Evolutionary conservation across 1,284 basidiomycete species (phyloP).

Genomic region (Schizophyllum commune): DNA sequence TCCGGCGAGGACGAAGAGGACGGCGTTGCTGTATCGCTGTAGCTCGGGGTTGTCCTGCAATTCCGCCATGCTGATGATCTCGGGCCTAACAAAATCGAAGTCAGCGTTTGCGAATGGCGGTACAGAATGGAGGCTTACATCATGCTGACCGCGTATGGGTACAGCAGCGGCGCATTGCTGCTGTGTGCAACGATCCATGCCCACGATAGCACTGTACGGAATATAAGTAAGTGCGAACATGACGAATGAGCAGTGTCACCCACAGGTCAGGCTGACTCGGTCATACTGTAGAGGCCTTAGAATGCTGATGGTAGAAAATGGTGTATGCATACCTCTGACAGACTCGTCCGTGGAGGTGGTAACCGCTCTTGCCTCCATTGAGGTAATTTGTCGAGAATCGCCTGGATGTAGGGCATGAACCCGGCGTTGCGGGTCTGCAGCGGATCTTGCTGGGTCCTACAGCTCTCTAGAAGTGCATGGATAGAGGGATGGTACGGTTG

Average conservation of each 20-base stretch:
- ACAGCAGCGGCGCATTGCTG: constrained; percentile 56
- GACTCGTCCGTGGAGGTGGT: constrained; percentile 76
- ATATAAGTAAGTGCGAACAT: constrained; percentile 13
- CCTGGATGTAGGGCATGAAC: constrained; percentile 48
- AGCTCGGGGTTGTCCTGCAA: constrained; percentile 71
- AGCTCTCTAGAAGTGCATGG: constrained; percentile 57
- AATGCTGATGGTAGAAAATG: constrained; percentile 3
- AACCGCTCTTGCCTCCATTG: constrained; percentile 69
- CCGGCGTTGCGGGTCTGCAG: constrained; percentile 51
- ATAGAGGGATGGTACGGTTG: constrained; percentile 71
- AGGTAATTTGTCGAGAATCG: constrained; percentile 51
- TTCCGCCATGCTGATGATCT: constrained; percentile 75
- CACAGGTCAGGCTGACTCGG: constrained; percentile 75
- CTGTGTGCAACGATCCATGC: constrained; percentile 70
- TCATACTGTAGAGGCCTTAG: constrained; percentile 54
- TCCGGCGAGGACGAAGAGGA: constrained; percentile 70
- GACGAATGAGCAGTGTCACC: constrained; percentile 17
- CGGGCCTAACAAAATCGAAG: constrained; percentile 41
- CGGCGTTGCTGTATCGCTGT: constrained; percentile 64
- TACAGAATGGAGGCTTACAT: constrained; percentile 40
- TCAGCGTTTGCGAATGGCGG: not conserved
- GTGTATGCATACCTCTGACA: constrained; percentile 46
- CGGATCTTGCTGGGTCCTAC: constrained; percentile 55
- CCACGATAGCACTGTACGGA: constrained; percentile 61
- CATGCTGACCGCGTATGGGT: constrained; percentile 71